Evolutionary conservation across 2,329 filamentous ascomycete genomes (phyloP), one percentile per base, ranked within the genome.

Genomic region (Sporothrix dimorphospora): DNA sequence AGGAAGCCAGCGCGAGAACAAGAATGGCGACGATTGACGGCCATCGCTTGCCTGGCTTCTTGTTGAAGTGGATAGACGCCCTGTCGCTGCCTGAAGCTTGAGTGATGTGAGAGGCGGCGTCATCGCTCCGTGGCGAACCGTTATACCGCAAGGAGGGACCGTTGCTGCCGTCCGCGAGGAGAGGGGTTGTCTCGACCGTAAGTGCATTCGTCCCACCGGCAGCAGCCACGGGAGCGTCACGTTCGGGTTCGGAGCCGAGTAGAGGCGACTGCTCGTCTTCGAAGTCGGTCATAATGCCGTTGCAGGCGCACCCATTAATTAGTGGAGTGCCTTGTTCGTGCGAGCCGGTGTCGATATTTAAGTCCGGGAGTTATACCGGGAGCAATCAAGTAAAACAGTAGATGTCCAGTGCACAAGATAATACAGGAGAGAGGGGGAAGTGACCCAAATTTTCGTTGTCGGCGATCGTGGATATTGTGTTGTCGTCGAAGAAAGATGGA

Each of bases 1-100:
- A 77, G 6, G 91, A 85, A 7, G 90, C 77, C 1, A 88, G 76
- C 66, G 87, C 91, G 9, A 98, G 82, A 1, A 91, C 72, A 1
- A 86, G 76, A 74, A 97, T 88, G 40, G 94, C 91, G 49, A 97
- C 85, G 42, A 94, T 84, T 49, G 92, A 95, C 9, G 93, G 91
- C 93, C 93, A 97, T 82, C 90, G 85, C 75, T 84, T 83, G 75
- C 81, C 80, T 72, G 81, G 78, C 51, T 79, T 80, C 72, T 81
- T 84, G 45, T 57, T 78, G 27, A 81, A 78, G 70, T 78, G 77
- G 67, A 78, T 71, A 14, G 81, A 81, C 19, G 75, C 77, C n/a
- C 72, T 73, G 42, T 79, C 80, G 55, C 77, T 77, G 53, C 24
- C 16, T 11, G 53, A 42, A 30, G 63, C 11, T 45, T 24, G 19